These are phyloP conservation scores for Thielaviopsis populi DNA, from an alignment of 2,329 filamentous ascomycete species.

Conservation along the genomic window DNA sequence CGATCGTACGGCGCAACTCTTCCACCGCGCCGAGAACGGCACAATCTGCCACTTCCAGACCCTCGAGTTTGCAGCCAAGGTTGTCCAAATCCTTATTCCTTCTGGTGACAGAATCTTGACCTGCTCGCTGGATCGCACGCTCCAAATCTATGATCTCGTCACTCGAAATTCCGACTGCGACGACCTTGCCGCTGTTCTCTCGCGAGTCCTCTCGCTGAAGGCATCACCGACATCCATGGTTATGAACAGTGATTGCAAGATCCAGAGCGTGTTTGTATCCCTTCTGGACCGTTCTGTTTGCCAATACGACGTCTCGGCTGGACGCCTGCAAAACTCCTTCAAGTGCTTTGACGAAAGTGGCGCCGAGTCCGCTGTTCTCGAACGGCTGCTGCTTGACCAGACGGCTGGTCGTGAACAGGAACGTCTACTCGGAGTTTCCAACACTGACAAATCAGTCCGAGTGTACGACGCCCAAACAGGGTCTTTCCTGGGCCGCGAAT, in stretches of 20 bases:
- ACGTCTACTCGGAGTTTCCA: slow-evolving; percentile 74
- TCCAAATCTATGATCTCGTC: slow-evolving; percentile 68
- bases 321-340: slow-evolving; percentile 57
- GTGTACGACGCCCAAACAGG: slow-evolving; percentile 73
- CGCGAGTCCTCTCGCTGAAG: slow-evolving; percentile 66
- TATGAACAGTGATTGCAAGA: slow-evolving; percentile 45
- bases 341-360: slow-evolving; percentile 70
- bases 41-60: slow-evolving; percentile 73
- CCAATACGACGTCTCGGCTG: slow-evolving; percentile 49
- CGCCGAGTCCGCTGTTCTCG: slow-evolving; percentile 67
- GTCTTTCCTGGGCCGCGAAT: slow-evolving; percentile 69
- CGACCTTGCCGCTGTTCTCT: slow-evolving; percentile 60
- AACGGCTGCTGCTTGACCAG: slow-evolving; percentile 54
- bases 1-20: slow-evolving; percentile 90
- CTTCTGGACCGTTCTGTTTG: slow-evolving; percentile 45
- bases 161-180: slow-evolving; percentile 49
- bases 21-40: slow-evolving; percentile 39
- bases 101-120: slow-evolving; percentile 65
- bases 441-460: slow-evolving; percentile 88
- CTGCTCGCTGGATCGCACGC: slow-evolving; percentile 72
- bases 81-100: slow-evolving; percentile 60
- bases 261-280: slow-evolving; percentile 37
- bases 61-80: slow-evolving; percentile 78
- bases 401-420: slow-evolving; percentile 40
- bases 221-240: slow-evolving; percentile 76